Conservation (phyloP, 2,329 filamentous ascomycete species). For the Trichoderma guizhouense region DNA sequence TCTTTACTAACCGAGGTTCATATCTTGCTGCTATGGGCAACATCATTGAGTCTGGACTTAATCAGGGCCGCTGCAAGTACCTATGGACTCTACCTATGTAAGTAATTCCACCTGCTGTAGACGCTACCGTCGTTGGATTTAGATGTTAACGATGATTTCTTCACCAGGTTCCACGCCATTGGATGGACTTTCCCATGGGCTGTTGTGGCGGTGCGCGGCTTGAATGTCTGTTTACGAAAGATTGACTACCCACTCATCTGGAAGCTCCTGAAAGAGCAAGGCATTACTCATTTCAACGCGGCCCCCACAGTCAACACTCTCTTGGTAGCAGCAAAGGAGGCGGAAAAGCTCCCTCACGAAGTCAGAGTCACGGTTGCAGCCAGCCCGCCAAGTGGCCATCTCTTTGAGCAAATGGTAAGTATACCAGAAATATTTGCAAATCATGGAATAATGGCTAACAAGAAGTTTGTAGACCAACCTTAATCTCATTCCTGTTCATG, state of each 20-base stretch:
- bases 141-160: not conserved
- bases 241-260: slow-evolving; percentile 94
- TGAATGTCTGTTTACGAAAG: slow-evolving; percentile 90
- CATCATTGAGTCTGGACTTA: slow-evolving; percentile 83
- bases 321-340: slow-evolving; percentile 76
- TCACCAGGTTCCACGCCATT: slow-evolving; percentile 58
- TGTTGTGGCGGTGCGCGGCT: slow-evolving; percentile 88
- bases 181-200: slow-evolving; percentile 93
- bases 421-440: not conserved
- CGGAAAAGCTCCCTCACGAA: slow-evolving; percentile 62
- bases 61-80: slow-evolving; percentile 72
- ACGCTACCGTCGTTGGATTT: not conserved
- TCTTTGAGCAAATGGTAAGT: slow-evolving; percentile 89
- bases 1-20: slow-evolving; percentile 82
- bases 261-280: slow-evolving; percentile 79
- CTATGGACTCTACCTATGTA: slow-evolving; percentile 91
- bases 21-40: slow-evolving; percentile 86
- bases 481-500: slow-evolving; percentile 87
- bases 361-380: slow-evolving; percentile 92
- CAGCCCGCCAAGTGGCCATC: slow-evolving; percentile 80
- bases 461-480: slow-evolving; percentile 43
- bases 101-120: slow-evolving; percentile 23
- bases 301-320: slow-evolving; percentile 96
- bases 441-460: not conserved
- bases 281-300: slow-evolving; percentile 91